Conservation (phyloP, 306 rosid species). For the Urtica urens region DNA sequence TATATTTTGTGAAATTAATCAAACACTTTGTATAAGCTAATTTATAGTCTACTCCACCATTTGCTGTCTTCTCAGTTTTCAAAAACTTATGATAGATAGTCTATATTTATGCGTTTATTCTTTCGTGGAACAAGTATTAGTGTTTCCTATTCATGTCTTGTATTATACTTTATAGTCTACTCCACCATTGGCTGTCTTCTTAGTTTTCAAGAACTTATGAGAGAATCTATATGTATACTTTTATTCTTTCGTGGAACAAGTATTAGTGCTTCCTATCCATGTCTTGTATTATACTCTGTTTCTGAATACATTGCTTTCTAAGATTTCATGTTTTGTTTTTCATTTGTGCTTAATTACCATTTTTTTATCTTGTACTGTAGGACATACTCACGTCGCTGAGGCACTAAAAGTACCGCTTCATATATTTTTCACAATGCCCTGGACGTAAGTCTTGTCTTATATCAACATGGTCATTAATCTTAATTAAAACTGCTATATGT, state of each 20-base stretch:
- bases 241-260: no score
- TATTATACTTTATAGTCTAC: no score
- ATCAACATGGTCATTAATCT: neutral
- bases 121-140: no score
- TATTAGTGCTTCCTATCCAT: neutral
- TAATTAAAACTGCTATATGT: conserved; percentile 11
- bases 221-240: no score
- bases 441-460: conserved; percentile 92
- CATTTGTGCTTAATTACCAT: conserved; percentile 9
- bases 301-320: neutral
- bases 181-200: no score
- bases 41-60: no score
- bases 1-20: neutral
- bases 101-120: no score
- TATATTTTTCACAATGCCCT: conserved; percentile 98
- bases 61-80: no score
- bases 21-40: no score
- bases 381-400: conserved; percentile 98
- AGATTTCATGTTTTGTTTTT: conserved; percentile 1
- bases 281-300: neutral
- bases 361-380: conserved; percentile 34
- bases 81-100: no score
- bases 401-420: conserved; percentile 85
- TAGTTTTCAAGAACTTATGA: no score
- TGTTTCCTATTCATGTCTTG: no score